Percentiles rank a stretch among this genome's conserved stretches.
phyloP scores from a whole-genome alignment of 192 early-diverging fungal genomes.

The Podila horticola region DNA sequence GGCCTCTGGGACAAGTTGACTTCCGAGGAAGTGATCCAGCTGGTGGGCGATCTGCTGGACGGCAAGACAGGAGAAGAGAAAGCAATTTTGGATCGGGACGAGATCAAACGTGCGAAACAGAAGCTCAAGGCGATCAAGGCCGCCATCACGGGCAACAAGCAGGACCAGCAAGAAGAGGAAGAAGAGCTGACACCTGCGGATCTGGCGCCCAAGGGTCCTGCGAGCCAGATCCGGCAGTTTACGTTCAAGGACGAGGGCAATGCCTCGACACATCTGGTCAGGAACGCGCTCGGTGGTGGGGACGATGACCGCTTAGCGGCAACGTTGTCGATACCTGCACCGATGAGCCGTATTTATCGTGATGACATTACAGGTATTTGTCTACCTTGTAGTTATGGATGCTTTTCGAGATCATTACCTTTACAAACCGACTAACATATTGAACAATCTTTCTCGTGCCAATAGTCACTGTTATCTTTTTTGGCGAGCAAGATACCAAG shows the following conservation, averaged over 20 bases:
- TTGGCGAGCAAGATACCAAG: conserved; percentile 29
- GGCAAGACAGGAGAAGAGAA: conserved; percentile 38
- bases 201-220: conserved; percentile 36
- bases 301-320: conserved; percentile 69
- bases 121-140: conserved; percentile 20
- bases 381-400: no score
- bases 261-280: conserved; percentile 77
- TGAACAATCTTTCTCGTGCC: background rate
- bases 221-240: conserved; percentile 41
- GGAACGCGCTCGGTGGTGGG: conserved; percentile 70
- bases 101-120: conserved; percentile 4
- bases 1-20: conserved; percentile 85
- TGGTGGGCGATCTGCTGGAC: conserved; percentile 59
- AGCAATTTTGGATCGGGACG: conserved; percentile 23
- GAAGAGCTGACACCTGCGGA: conserved; percentile 42
- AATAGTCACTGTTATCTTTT: conserved; percentile 48
- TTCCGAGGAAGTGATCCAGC: conserved; percentile 66
- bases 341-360: conserved; percentile 73
- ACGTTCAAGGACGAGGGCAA: conserved; percentile 59
- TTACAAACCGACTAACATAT: no score
- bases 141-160: conserved; percentile 30
- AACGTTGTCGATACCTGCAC: conserved; percentile 73
- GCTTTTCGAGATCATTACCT: background rate
- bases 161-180: conserved; percentile 22
- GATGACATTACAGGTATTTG: conserved; percentile 87